Conservation (phyloP, 352 stramenopile species). For the Globisporangium cederbergense region DNA sequence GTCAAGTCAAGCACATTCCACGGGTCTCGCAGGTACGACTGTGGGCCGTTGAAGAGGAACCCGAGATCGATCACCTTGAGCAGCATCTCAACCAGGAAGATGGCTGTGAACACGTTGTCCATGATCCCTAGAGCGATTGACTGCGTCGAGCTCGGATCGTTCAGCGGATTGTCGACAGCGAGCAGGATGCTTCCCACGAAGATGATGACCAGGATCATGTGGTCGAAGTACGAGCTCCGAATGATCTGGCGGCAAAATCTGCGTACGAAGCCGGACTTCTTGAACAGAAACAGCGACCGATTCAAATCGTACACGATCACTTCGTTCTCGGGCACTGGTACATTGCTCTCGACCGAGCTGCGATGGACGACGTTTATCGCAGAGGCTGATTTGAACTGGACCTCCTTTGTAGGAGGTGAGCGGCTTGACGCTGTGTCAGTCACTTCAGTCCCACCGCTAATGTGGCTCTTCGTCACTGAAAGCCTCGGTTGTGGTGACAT, state of each 20-base stretch:
- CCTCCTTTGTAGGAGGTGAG: background rate
- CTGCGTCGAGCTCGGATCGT: constrained; percentile 32
- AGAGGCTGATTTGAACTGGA: background rate
- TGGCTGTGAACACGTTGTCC: constrained; percentile 46
- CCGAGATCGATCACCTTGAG: constrained; percentile 73
- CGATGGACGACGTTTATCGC: background rate
- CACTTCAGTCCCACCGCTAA: background rate
- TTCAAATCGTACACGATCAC: constrained; percentile 22
- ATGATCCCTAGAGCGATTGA: constrained; percentile 27
- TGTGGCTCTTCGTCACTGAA: background rate
- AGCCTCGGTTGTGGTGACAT: constrained; percentile 2
- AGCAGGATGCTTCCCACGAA: constrained; percentile 56
- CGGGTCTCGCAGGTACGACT: constrained; percentile 57
- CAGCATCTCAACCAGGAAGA: constrained; percentile 73
- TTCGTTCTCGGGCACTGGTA: background rate
- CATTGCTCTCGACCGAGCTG: background rate
- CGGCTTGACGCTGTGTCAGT: background rate
- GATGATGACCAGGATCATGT: constrained; percentile 61
- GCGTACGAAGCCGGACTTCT: constrained; percentile 18
- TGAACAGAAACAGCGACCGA: constrained; percentile 33
- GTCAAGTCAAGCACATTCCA: constrained; percentile 82
- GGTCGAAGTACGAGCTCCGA: constrained; percentile 45
- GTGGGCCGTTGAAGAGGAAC: constrained; percentile 45
- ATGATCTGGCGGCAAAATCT: constrained; percentile 24
- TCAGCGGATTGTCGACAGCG: constrained; percentile 60